Evolutionary conservation across 2,329 filamentous ascomycete genomes (phyloP).

Genomic region (Ciborinia camelliae): DNA sequence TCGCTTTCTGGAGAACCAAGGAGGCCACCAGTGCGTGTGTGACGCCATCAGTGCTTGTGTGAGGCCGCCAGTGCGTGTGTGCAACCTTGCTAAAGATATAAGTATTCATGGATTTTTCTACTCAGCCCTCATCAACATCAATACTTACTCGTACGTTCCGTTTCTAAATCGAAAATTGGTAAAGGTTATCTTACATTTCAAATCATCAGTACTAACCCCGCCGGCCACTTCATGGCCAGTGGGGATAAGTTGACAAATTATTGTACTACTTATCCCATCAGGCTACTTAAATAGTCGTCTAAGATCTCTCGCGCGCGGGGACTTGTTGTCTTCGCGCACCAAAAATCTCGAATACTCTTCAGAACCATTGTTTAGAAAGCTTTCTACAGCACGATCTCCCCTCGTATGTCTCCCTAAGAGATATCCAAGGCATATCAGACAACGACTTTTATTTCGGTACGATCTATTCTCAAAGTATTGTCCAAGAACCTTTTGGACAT

Average conservation of each 20-base stretch:
- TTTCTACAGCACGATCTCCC: background rate
- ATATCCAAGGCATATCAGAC: background rate
- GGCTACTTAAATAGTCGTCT: background rate
- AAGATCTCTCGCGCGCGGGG: background rate
- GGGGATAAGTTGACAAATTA: background rate
- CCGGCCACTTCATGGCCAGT: background rate
- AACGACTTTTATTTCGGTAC: background rate
- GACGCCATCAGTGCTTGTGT: no score
- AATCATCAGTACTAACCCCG: background rate
- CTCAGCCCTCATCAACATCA: background rate
- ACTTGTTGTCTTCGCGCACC: background rate
- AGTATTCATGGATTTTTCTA: background rate
- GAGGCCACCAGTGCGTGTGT: no score
- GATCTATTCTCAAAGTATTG: background rate
- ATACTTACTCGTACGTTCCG: background rate
- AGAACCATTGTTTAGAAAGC: background rate
- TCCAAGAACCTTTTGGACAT: background rate
- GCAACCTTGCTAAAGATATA: background rate
- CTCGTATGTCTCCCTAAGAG: background rate
- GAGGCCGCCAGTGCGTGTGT: background rate
- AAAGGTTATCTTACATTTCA: background rate
- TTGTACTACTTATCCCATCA: background rate
- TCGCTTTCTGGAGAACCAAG: background rate
- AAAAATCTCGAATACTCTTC: background rate
- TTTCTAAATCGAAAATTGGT: background rate